Conservation (phyloP, 805 yeast species). For the Cyberlindnera saturnus region DNA sequence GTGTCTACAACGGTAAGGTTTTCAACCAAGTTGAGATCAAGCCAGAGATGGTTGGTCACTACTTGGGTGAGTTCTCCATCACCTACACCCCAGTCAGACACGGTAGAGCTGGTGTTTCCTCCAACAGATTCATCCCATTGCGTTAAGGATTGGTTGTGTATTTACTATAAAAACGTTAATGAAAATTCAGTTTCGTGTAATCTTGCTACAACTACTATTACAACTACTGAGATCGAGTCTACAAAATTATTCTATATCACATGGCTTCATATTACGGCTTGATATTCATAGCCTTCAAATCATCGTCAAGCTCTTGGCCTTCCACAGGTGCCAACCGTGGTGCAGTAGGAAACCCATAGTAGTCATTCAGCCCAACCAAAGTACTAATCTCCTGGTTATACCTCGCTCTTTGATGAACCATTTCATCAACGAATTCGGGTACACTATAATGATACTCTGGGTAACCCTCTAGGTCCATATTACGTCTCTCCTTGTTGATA, state of each 20-base stretch:
- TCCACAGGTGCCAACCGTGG: slow-evolving; percentile 60
- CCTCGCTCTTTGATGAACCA: slow-evolving; percentile 63
- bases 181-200: slow-evolving; percentile 1
- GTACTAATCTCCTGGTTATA: slow-evolving; percentile 64
- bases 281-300: slow-evolving; percentile 51
- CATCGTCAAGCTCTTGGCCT: slow-evolving; percentile 69
- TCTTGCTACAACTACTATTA: no score
- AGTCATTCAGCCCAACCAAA: slow-evolving; percentile 58
- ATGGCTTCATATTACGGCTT: slow-evolving; percentile 3
- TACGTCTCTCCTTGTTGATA: slow-evolving; percentile 81
- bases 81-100: slow-evolving; percentile 99
- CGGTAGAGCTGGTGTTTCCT: slow-evolving; percentile 90
- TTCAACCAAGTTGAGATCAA: slow-evolving; percentile 98
- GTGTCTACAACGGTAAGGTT: slow-evolving; percentile 99
- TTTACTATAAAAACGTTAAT: slow-evolving; percentile 19
- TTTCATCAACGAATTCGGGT: slow-evolving; percentile 36
- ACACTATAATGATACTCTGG: slow-evolving; percentile 39
- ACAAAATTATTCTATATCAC: no score
- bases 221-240: no score
- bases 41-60: slow-evolving; percentile 99
- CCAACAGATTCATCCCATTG: slow-evolving; percentile 70
- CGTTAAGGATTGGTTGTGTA: slow-evolving; percentile 32
- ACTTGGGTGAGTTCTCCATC: slow-evolving; percentile 99
- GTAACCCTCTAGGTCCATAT: slow-evolving; percentile 54
- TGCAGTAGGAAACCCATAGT: slow-evolving; percentile 78